Base-by-base conservation (phyloP, 2,329 filamentous ascomycete genomes). In the Diaporthe eres region DNA sequence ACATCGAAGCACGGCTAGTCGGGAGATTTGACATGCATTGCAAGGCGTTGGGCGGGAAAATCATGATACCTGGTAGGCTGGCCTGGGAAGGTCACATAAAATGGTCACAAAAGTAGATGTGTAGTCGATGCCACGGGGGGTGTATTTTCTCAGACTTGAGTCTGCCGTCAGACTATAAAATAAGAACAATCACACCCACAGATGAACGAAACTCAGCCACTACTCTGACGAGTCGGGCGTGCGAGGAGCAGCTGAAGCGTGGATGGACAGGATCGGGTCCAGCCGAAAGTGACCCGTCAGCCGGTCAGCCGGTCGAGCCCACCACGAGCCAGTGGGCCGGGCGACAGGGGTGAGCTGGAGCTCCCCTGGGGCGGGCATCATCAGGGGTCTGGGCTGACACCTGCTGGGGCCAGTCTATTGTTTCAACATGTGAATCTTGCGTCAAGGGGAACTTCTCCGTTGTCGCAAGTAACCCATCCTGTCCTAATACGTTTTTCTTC, bases 381-480 rank as follows among this genome's bases (percentile, higher is more conserved):
- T 61, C 42, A 72, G 65, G 65, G 65, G 65, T 70, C 65, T 49
- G 49, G 13, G 44, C 71, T 72, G 71, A 72, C 71, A 72, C 71
- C 53, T n/a, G 71, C 71, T 61, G 57, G 53, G 47, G 44, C 58
- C 58, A 57, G 34, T 47, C 42, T 55, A 55, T 57, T 65, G 75
- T 77, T 77, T 77, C 75, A 77, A 77, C 75, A 77, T 77, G 68
- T 75, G 60, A 75, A 57, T 53, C 65, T 72, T 73, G 73, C 73
- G 61, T 37, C 75, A 73, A 77, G 73, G 75, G 49, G 73, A 60
- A 70, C 47, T 39, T 65, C 68, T 75, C 68, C 73, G 53, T 71
- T 75, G 75, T 77, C 61, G 74, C 75, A 77, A 61, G 72, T 77
- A 58, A 42, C 49, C 65, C 15, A 60, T 53, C 55, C 61, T 65